Conservation (phyloP, 331 rosid genomes). For the Dryas integrifolia region DNA sequence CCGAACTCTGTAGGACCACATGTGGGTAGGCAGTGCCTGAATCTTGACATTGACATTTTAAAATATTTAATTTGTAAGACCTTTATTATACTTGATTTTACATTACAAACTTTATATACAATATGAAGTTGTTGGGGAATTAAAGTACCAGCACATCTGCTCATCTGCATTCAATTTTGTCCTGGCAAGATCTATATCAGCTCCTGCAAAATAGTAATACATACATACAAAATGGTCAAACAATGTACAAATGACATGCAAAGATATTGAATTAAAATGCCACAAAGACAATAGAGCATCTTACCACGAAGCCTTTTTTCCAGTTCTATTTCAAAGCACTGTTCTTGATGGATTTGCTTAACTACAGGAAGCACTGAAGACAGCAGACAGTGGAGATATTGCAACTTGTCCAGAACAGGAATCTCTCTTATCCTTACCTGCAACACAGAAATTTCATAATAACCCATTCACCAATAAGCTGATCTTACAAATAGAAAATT, state of each 20-base stretch:
- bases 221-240: slow-evolving; percentile 15
- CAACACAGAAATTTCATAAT: slow-evolving; percentile 25
- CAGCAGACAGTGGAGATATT: slow-evolving; percentile 69
- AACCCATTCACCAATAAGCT: slow-evolving; percentile 17
- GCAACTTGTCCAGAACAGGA: slow-evolving; percentile 72
- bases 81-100: neutral
- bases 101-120: too few relatives aligned
- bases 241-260: slow-evolving; percentile 11
- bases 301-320: slow-evolving; percentile 79
- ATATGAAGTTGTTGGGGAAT: neutral
- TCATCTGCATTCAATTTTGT: slow-evolving; percentile 90
- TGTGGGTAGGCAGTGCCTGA: neutral
- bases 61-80: neutral
- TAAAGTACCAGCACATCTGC: slow-evolving; percentile 95
- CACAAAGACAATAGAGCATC: slow-evolving; percentile 31
- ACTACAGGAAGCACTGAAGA: slow-evolving; percentile 89
- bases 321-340: slow-evolving; percentile 85
- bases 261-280: slow-evolving; percentile 15
- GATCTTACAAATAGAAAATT: slow-evolving; percentile 17
- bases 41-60: neutral
- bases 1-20: neutral
- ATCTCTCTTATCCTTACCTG: slow-evolving; percentile 89
- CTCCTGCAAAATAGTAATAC: slow-evolving; percentile 50
- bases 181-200: slow-evolving; percentile 71
- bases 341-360: slow-evolving; percentile 75